Evolutionary conservation across 306 rosid species (phyloP), one percentile per base, ranked within the genome.

Genomic region (Lupinus albus): DNA sequence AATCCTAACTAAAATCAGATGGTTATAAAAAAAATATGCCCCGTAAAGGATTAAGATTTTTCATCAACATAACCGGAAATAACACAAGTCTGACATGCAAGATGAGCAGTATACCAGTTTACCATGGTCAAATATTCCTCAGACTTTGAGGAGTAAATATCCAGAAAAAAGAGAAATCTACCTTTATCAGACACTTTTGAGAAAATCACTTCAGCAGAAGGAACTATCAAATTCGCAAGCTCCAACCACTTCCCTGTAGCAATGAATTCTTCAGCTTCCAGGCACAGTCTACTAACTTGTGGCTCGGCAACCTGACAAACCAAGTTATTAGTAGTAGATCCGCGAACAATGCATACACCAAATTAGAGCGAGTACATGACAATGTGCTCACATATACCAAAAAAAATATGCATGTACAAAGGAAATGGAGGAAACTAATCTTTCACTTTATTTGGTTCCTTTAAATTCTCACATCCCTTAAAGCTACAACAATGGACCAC

Each of bases 121-220:
- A 33, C 39, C 52, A 57, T 1, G 8, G 16, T 4, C 7, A 63
- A 18, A 53, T 3, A 28, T 41, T 41, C 25, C 38, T 32, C 16
- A 20, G 32, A 60, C n/a, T 20, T 8, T 33, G 39, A 78, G 17
- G 10, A 17, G 35, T 7, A 67, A n/a, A 59, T 20, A 64, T 41
- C 33, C 36, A 9, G 42, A 10, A 74, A 64, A 55, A 33, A 11
- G 28, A 30, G 58, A 1, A 46, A 8, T 25, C 11, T 76, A 94
- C 99, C 99, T 94, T 90, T 94, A 33, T 94, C 99, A 8, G 97
- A 78, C 67, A 90, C 89, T 86, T 94, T 90, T 5, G 99, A 82
- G 74, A 90, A 85, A 67, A 94, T 76, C 77, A 94, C 82, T 69
- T 90, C 97, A 50, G 96, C 96, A 63, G 97, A 88, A 28, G 94